phyloP scores from a whole-genome alignment of 176 grass and related monocot genomes.

The Avena atlantica region DNA sequence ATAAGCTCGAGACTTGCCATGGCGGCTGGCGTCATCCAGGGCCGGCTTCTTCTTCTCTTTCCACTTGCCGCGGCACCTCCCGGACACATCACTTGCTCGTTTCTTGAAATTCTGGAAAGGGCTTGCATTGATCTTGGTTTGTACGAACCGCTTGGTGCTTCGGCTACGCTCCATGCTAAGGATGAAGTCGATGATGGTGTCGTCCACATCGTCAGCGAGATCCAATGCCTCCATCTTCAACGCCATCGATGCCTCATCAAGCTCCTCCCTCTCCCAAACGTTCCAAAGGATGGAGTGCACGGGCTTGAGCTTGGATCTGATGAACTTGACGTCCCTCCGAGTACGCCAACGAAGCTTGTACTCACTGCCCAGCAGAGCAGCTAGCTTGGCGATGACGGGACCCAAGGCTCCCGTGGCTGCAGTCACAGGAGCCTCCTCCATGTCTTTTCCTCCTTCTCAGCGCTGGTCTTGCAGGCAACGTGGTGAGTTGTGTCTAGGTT shows the following conservation, averaged over 20 bases:
- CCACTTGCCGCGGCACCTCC: neutral
- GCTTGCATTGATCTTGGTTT: neutral
- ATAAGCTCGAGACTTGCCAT: neutral
- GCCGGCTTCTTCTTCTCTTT: neutral
- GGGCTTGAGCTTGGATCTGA: neutral
- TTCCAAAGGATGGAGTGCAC: neutral
- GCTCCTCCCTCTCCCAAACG: neutral
- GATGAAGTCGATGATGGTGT: neutral
- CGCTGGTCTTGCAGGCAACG: no score
- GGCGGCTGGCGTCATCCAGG: no score
- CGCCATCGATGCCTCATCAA: neutral
- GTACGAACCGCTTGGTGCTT: neutral
- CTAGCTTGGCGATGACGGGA: neutral
- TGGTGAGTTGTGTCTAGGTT: no score
- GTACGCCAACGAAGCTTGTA: neutral
- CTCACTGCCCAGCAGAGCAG: neutral
- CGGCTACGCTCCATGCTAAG: neutral
- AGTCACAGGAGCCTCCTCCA: constrained; percentile 1
- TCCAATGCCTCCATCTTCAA: neutral
- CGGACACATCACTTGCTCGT: neutral
- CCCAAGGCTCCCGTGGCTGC: neutral
- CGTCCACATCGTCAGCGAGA: neutral
- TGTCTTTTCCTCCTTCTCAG: neutral
- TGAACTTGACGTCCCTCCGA: neutral
- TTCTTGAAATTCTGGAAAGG: neutral